Base-by-base conservation (phyloP, 2,329 filamentous ascomycete genomes). In the Lasiodiplodia sp. region DNA sequence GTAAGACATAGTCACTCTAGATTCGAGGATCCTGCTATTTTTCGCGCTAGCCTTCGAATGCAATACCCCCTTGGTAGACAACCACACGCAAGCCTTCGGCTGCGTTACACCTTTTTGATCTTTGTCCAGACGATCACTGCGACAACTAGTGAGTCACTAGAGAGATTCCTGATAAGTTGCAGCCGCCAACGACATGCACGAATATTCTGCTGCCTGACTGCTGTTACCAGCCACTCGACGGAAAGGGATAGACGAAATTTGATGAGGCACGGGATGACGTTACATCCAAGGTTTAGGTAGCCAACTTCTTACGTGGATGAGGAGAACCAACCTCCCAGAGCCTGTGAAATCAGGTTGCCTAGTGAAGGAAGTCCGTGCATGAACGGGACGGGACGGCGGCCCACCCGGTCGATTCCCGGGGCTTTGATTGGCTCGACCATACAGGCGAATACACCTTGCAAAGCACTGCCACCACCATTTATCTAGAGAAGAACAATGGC, bases 321-420 rank as follows among this genome's bases (percentile, higher is more conserved):
- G 40, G 4, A 44, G 31, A 44, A 18, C 16, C 44, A 11, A 28
- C 51, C 51, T 53, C 51, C 23, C 16, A 25, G 31, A 57, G 55
- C 55, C 23, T 38, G 55, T n/a, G 55, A 40, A 57, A 57, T 57
- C n/a, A 14, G 11, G 55, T n/a, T 57, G 55, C 55, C 55, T 57
- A n/a, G n/a, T 11, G 55, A 6, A n/a, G 44, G 7, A n/a, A 47
- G 44, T 47, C 18, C 44, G 44, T 47, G 44, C 44, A 3, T 21
- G 7, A 4, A 21, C 44, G 44, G 44, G 44, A 47, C 44, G 44
- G 44, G 44, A 47, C 44, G 44, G 44, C n/a, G 18, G 44, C 44
- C 40, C 40, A 18, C 40, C 40, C 18, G 18, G 40, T n/a, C 16
- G 40, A 18, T 44, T 47, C 10, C 10, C 7, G 3, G n/a, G 7